Evolutionary conservation across 176 grass and related monocot species (phyloP).

Genomic region (Aegilops bicornis): DNA sequence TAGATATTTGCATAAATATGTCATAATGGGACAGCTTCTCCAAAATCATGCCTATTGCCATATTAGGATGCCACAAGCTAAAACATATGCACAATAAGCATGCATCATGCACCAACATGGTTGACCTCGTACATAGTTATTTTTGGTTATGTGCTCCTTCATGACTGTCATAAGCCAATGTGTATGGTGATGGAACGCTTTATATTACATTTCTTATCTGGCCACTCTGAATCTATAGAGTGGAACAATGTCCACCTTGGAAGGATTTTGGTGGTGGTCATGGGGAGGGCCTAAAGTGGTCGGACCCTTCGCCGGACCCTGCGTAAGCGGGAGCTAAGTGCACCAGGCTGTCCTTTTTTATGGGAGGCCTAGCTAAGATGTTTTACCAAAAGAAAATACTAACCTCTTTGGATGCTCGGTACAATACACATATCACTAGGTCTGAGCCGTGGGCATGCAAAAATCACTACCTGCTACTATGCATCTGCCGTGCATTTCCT

Average conservation of each 20-base stretch:
- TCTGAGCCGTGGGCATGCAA: background rate
- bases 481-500: background rate
- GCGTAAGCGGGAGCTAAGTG: no score
- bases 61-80: background rate
- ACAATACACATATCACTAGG: no score
- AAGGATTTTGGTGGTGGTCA: no score
- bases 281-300: no score
- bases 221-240: background rate
- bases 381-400: no score
- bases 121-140: background rate
- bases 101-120: background rate
- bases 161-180: background rate
- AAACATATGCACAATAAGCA: background rate
- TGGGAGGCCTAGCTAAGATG: background rate
- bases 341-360: no score
- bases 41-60: background rate
- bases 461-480: background rate
- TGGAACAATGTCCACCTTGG: background rate
- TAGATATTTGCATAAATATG: background rate
- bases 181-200: background rate
- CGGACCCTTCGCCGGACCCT: no score
- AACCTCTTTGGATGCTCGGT: no score
- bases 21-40: background rate
- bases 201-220: background rate
- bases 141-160: slow-evolving; percentile 11